Percentiles rank a stretch among this genome's conserved stretches.
Evolutionary conservation across 208 protist genomes (phyloP).

Genomic region (Vickermania ingenoplastis): DNA sequence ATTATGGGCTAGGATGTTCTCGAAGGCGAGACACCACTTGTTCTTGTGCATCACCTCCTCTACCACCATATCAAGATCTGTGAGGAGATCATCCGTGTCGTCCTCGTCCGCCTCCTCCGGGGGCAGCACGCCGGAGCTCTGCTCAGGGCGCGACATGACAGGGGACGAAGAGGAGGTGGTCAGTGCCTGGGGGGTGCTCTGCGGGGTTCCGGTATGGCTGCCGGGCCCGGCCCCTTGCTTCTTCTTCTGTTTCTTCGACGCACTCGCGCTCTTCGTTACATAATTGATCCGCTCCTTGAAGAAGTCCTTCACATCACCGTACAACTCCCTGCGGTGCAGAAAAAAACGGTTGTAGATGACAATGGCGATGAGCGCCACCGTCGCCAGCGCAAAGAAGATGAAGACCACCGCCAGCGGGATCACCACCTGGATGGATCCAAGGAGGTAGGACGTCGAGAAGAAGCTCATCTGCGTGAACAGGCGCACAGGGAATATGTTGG

Average conservation of each 20-base stretch:
- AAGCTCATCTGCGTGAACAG: background rate
- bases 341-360: background rate
- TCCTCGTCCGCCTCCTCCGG: background rate
- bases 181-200: background rate
- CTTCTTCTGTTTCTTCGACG: background rate
- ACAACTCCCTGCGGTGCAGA: background rate
- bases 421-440: background rate
- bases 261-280: background rate
- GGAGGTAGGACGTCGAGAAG: background rate
- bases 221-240: background rate
- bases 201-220: too few relatives aligned
- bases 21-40: constrained; percentile 5
- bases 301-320: constrained; percentile 1
- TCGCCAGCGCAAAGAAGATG: background rate
- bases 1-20: constrained; percentile 4
- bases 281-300: background rate
- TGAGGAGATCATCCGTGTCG: background rate
- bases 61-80: background rate
- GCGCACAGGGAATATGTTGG: background rate
- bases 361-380: background rate
- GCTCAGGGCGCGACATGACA: background rate
- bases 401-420: background rate
- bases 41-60: background rate
- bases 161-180: background rate
- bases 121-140: background rate